Evolutionary conservation across 257 asterid species (phyloP).

Genomic region (Jasminum sambac): DNA sequence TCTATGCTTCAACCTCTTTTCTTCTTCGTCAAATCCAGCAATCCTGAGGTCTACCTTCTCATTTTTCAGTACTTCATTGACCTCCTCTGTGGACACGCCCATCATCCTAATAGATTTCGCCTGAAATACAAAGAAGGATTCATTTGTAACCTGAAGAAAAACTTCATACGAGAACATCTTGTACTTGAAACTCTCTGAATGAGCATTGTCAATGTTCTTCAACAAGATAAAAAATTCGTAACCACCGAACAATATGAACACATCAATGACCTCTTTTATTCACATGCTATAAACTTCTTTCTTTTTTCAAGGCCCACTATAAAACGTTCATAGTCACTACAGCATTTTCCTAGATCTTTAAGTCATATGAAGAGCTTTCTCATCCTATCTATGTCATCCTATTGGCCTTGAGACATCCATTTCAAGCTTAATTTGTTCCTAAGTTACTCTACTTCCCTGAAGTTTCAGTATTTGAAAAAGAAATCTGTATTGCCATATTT

Average conservation of each 20-base stretch:
- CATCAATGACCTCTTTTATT: too few relatives aligned
- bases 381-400: background rate
- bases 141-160: background rate
- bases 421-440: background rate
- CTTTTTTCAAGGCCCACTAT: background rate
- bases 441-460: too few relatives aligned
- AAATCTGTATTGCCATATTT: background rate
- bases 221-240: background rate
- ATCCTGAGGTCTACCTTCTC: constrained; percentile 66
- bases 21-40: constrained; percentile 95
- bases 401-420: background rate
- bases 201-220: background rate
- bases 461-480: background rate
- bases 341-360: background rate
- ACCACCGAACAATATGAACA: background rate
- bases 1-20: constrained; percentile 65
- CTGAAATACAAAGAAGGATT: constrained; percentile 38
- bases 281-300: too few relatives aligned
- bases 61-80: constrained; percentile 67
- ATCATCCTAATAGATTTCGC: constrained; percentile 81
- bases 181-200: background rate
- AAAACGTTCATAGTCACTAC: background rate
- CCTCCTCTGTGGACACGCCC: constrained; percentile 81
- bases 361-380: background rate
- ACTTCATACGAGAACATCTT: background rate